Percentiles rank a stretch among this genome's conserved stretches.
Conservation (phyloP, 306 rosid genomes). For the Benincasa hispida region DNA sequence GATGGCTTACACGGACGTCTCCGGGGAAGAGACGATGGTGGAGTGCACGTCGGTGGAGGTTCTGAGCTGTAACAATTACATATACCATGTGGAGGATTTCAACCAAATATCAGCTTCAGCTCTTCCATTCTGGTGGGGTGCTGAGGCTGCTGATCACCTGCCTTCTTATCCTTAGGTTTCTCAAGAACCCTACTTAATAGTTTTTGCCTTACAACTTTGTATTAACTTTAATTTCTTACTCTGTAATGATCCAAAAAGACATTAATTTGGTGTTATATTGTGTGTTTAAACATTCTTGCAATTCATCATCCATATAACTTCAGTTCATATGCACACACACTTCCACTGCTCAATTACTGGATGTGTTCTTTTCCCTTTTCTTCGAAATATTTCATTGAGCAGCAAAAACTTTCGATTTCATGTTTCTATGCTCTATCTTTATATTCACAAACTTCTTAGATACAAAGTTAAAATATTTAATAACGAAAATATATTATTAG, state of each 20-base stretch:
- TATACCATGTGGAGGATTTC: slow-evolving; percentile 41
- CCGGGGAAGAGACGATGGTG: slow-evolving; percentile 74
- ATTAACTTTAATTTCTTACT: not conserved
- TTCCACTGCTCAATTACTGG: not conserved
- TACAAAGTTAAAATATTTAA: too few relatives aligned
- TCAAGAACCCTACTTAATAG: not conserved
- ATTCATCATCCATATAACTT: not conserved
- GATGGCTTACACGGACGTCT: slow-evolving; percentile 43
- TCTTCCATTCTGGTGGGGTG: slow-evolving; percentile 41
- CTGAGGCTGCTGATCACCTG: not conserved
- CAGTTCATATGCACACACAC: not conserved
- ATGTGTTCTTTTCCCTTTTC: not conserved
- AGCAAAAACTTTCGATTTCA: too few relatives aligned
- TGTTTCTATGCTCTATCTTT: too few relatives aligned
- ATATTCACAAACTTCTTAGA: too few relatives aligned
- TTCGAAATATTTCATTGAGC: too few relatives aligned
- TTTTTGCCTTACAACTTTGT: not conserved
- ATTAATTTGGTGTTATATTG: not conserved
- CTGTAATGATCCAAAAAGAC: not conserved
- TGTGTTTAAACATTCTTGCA: not conserved
- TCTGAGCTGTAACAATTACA: slow-evolving; percentile 29
- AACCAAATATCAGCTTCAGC: slow-evolving; percentile 36
- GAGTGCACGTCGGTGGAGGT: slow-evolving; percentile 55
- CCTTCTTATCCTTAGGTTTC: slow-evolving; percentile 36
- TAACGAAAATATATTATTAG: too few relatives aligned